A percentile compares a stretch with the other conserved stretches of the same genome.
These are phyloP conservation scores for Wickerhamomyces ciferrii DNA, from an alignment of 805 yeast genomes.

Conservation along the genomic window DNA sequence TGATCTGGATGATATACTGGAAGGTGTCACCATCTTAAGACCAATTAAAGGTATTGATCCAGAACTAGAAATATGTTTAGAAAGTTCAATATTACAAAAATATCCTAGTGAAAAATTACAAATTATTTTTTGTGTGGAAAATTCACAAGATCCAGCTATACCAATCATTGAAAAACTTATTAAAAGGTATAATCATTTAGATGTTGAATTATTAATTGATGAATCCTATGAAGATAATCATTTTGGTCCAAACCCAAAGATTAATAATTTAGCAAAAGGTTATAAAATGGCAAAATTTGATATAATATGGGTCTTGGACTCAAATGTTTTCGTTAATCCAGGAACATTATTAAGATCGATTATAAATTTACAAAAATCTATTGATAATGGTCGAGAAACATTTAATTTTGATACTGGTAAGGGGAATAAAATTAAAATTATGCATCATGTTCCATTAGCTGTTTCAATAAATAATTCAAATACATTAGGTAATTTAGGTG, in stretches of 20 bases:
- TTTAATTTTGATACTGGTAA: conserved; percentile 10
- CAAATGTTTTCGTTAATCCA: conserved; percentile 75
- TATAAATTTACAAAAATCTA: conserved; percentile 37
- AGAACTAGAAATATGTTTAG: conserved; percentile 62
- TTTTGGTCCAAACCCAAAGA: conserved; percentile 86
- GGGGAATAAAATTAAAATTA: conserved; percentile 49
- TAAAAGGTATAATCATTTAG: conserved; percentile 46
- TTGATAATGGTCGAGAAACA: conserved; percentile 43
- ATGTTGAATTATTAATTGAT: conserved; percentile 55
- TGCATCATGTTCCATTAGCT: conserved; percentile 81
- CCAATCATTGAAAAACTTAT: conserved; percentile 48
- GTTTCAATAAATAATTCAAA: conserved; percentile 25
- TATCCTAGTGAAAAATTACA: conserved; percentile 60
- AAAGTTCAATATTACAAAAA: conserved; percentile 60
- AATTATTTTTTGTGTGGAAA: conserved; percentile 72
- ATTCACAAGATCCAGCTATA: conserved; percentile 56
- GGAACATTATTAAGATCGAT: conserved; percentile 65
- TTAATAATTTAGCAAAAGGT: conserved; percentile 82
- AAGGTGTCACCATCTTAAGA: conserved; percentile 71
- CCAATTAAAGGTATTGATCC: conserved; percentile 86
- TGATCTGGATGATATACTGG: conserved; percentile 32
- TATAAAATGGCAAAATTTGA: conserved; percentile 64
- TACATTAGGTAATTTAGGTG: conserved; percentile 36
- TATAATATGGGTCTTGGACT: conserved; percentile 79
- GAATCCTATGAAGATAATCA: conserved; percentile 31